phyloP scores from a whole-genome alignment of 257 asterid species.

The Nemophila menziesii region DNA sequence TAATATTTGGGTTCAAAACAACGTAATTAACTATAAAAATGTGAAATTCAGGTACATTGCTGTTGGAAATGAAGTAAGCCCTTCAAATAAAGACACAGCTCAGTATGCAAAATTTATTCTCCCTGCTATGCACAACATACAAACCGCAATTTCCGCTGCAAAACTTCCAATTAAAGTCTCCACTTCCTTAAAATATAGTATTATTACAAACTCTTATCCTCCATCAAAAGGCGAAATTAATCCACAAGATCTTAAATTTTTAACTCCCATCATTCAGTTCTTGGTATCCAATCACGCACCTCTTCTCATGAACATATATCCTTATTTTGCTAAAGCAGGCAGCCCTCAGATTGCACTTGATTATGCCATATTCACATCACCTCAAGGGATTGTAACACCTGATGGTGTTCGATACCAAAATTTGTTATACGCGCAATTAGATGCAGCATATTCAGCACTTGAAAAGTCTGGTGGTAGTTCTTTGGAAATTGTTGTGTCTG shows the following conservation, averaged over 20 bases:
- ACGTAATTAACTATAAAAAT: no score
- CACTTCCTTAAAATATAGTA: constrained; percentile 15
- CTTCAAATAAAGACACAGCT: no score
- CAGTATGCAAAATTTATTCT: no score
- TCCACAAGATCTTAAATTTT: not conserved
- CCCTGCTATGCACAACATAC: constrained; percentile 24
- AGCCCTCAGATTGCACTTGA: constrained; percentile 3
- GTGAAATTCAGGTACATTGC: no score
- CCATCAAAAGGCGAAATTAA: constrained; percentile 17
- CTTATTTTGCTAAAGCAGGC: constrained; percentile 13
- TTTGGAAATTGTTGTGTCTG: no score
- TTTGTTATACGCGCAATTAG: constrained; percentile 29
- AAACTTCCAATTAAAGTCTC: constrained; percentile 21
- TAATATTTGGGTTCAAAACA: no score
- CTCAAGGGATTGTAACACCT: constrained; percentile 4
- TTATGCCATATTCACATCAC: constrained; percentile 19
- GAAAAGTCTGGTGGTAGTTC: constrained; percentile 23
- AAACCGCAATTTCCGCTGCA: constrained; percentile 5
- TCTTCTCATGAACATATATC: constrained; percentile 23
- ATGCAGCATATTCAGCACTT: constrained; percentile 22
- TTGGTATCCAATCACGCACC: constrained; percentile 12
- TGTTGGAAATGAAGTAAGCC: no score
- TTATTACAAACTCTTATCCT: constrained; percentile 23
- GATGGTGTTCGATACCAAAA: constrained; percentile 15
- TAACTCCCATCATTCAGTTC: constrained; percentile 13